Evolutionary conservation across 352 stramenopile species (phyloP), one percentile per base, ranked within the genome.

Genomic region (Saprolegnia diclina): DNA sequence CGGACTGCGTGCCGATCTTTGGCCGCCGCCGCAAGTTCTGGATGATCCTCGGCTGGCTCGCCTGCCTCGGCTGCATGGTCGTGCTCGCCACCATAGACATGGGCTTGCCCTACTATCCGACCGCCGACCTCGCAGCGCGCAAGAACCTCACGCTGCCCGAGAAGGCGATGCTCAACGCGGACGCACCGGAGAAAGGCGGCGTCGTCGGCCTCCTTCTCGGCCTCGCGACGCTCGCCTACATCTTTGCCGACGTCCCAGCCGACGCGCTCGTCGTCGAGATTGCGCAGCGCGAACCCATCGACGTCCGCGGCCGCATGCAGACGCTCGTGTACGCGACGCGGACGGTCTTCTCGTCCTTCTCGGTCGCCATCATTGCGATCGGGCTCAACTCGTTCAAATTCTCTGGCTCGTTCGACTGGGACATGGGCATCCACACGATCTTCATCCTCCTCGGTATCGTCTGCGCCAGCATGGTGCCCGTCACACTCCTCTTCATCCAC

Each of bases 1-100:
- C 77, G 18, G 89, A 95, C 64, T 95, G 86, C 73, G 84, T 91
- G 67, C 89, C 86, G 37, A 90, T 95, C 67, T 89, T 83, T 68
- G 89, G 87, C 24, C 85, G 87, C 56, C 88, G 87, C 48, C 77
- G 87, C 16, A 89, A 88, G 54, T 85, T 82, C 22, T 95, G 94
- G 74, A 90, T 96, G 67, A 74, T 87, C 26, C 79, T 94, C 57
- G 89, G 88, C 19, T 89, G 82, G 79, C 10, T 70, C 14, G 54
- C 88, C 11, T 74, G 70, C 19, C 53, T 71, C 1, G 22, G 79
- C n/a, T 78, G 72, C 29, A 79, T 67, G 46, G 71, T 84, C 50
- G 29, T 78, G 10, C 73, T 86, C 71, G 77, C 79, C 0, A 67
- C 73, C 6, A 35, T 81, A 22, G 63, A 74, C 5, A 71, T 85